Evolutionary conservation across 805 yeast species (phyloP), one percentile per base, ranked within the genome.

Genomic region (Zygotorulaspora florentina): DNA sequence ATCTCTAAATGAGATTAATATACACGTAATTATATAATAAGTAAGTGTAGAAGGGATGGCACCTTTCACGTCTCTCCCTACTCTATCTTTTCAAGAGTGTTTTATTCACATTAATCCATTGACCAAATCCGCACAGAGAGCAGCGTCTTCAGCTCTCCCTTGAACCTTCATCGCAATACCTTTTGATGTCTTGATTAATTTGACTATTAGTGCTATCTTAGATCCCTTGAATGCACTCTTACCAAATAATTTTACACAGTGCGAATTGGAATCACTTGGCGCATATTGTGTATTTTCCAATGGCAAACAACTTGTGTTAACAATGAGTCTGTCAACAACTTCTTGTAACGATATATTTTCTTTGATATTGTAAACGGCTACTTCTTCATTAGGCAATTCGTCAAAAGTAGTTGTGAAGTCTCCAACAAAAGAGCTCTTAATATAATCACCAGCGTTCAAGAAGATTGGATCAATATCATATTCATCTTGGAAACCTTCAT

Each of bases 401-500:
- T 87, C 96, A 73, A 84, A 88, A 31, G 78, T 70, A 35, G 76
- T 72, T 6, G 83, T 78, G 64, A 89, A 89, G 67, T 82, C 79
- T 35, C 93, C 87, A 51, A 83, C 78, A 64, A 79, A 87, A 18
- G 88, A 73, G 42, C 96, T 95, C 44, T 72, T 68, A 47, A 88
- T 74, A 67, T 81, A 91, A 64, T 89, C 97, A 30, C 96, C 96
- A 8, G 93, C 66, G 49, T 48, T 62, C 45, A 91, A 64, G 47
- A 78, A 80, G 58, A 89, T 72, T 47, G 83, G 85, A 66, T 88
- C 97, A 54, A 93, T 79, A 64, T 84, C 93, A 68, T 91, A 93
- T 67, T 90, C 96, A 66, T 93, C 98, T 54, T 85, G 85, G 75
- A 83, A 87, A 13, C 96, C 97, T 53, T 85, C 95, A 38, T 81